These are phyloP conservation scores for Bacidia gigantensis DNA, from an alignment of 495 filamentous ascomycete genomes.

Conservation along the genomic window DNA sequence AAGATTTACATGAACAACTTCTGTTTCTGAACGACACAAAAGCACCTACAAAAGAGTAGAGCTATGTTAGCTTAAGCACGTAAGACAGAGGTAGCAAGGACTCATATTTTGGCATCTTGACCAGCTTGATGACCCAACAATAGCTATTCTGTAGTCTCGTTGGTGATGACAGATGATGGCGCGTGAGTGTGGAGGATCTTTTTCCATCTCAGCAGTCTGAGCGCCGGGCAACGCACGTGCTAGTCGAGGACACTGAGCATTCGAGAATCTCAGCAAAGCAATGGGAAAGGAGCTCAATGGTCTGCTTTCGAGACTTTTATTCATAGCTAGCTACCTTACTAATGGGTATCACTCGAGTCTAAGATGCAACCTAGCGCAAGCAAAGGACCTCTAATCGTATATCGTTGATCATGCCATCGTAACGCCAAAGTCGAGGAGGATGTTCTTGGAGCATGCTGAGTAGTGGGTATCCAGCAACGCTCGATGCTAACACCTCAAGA, in stretches of 20 bases:
- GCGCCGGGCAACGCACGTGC: neutral
- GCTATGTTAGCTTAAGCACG: conserved; percentile 33
- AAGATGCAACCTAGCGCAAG: too few species aligned
- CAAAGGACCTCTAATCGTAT: too few species aligned
- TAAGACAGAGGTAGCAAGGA: conserved; percentile 15
- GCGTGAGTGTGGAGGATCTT: neutral
- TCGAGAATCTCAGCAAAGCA: too few species aligned
- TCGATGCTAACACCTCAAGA: conserved; percentile 1
- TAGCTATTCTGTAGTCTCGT: too few species aligned
- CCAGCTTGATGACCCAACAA: too few species aligned
- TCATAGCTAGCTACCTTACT: too few species aligned
- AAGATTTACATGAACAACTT: conserved; percentile 4
- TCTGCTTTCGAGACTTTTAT: too few species aligned
- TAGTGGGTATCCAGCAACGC: conserved; percentile 5
- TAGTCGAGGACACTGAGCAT: neutral
- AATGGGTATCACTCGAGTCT: too few species aligned
- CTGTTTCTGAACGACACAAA: neutral
- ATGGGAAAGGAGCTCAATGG: too few species aligned
- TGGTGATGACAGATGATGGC: neutral
- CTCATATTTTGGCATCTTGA: conserved; percentile 74
- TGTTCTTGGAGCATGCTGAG: conserved; percentile 6
- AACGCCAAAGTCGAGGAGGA: too few species aligned
- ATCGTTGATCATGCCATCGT: too few species aligned
- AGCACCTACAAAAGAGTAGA: conserved; percentile 55
- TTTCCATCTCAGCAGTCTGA: neutral